A percentile compares a stretch with the other conserved stretches of the same genome.
Evolutionary conservation across 23 red algal species (phyloP).

Genomic region (Gracilaria vermiculophylla): DNA sequence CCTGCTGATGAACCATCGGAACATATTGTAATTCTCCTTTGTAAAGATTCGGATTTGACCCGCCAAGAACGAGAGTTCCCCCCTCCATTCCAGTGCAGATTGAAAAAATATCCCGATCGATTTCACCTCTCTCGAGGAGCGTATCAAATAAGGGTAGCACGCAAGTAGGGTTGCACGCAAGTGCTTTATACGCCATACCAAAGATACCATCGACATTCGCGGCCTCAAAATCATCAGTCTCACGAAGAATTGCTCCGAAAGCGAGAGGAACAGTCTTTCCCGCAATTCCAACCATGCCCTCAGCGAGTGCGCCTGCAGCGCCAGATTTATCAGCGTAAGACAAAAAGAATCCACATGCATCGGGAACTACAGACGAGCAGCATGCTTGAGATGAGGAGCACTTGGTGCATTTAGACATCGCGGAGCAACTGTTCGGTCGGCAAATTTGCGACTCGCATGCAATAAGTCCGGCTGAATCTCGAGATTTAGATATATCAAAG

Average conservation of each 20-base stretch:
- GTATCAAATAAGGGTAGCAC: slow-evolving; percentile 86
- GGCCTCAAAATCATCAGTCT: slow-evolving; percentile 76
- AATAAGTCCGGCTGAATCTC: slow-evolving; percentile 11
- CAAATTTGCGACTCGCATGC: slow-evolving; percentile 36
- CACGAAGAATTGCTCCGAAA: slow-evolving; percentile 83
- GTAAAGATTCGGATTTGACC: slow-evolving; percentile 53
- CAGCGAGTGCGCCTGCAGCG: slow-evolving; percentile 68
- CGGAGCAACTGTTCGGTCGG: slow-evolving; percentile 44
- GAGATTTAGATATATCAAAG: slow-evolving; percentile 30
- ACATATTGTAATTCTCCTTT: slow-evolving; percentile 66
- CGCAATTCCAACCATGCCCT: slow-evolving; percentile 49
- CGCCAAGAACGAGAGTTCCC: slow-evolving; percentile 79
- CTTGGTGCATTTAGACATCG: slow-evolving; percentile 25
- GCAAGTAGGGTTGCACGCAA: slow-evolving; percentile 94
- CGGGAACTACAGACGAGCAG: slow-evolving; percentile 53
- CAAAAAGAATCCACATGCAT: slow-evolving; percentile 85
- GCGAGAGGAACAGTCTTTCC: slow-evolving; percentile 21
- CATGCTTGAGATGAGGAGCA: slow-evolving; percentile 69
- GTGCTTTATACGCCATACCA: slow-evolving; percentile 76
- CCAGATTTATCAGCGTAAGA: slow-evolving; percentile 81
- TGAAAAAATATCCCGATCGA: slow-evolving; percentile 72
- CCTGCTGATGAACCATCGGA: slow-evolving; percentile 39
- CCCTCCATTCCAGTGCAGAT: slow-evolving; percentile 47
- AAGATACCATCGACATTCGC: slow-evolving; percentile 85
- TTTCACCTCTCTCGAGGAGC: slow-evolving; percentile 54